Evolutionary conservation across 208 protist genomes (phyloP), one percentile per base, ranked within the genome.

Genomic region (Crithidia fasciculata): DNA sequence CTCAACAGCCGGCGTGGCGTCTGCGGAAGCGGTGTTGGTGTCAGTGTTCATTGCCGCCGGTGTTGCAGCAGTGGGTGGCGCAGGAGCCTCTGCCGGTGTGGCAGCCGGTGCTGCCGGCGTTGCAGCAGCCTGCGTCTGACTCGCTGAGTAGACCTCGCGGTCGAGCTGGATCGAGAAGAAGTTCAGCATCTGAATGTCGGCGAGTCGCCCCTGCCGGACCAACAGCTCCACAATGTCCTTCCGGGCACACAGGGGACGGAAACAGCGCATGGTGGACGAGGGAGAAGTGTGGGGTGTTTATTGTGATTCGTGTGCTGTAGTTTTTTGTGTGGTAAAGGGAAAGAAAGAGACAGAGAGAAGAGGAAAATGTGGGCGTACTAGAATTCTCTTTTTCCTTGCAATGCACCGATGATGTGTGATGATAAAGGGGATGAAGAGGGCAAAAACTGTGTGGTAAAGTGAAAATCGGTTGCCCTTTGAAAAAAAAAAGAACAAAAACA

Each of bases 181-280:
- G 44, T 89, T 84, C 16, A 92, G 65, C 71, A 95, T 82, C 47
- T 87, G 74, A 12, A 95, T 84, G 63, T 93, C 88, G 6, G 80
- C 75, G 52, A 95, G 76, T 8, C 84, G 81, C 18, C 84, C 82
- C n/a, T 82, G 75, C 45, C 76, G 76, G 13, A 95, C 67, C n/a
- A 95, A 82, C 52, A 87, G 59, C 57, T 86, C 83, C 43, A 90
- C 77, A 19, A 95, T 75, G 69, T 95, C 90, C 50, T 72, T 69
- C n/a, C 86, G 87, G 4, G 74, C 78, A 50, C 63, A 64, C 9
- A 81, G 45, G 0, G 70, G 40, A 6, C 78, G 67, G 39, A 65
- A 69, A 49, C 16, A 69, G 41, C 74, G 74, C 74, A 80, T 80
- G 45, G 56, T 70, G 62, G 57, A 61, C 5, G 44, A 13, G 44